phyloP scores from a whole-genome alignment of 2,329 filamentous ascomycete species.

The Paraphoma chrysanthemicola region DNA sequence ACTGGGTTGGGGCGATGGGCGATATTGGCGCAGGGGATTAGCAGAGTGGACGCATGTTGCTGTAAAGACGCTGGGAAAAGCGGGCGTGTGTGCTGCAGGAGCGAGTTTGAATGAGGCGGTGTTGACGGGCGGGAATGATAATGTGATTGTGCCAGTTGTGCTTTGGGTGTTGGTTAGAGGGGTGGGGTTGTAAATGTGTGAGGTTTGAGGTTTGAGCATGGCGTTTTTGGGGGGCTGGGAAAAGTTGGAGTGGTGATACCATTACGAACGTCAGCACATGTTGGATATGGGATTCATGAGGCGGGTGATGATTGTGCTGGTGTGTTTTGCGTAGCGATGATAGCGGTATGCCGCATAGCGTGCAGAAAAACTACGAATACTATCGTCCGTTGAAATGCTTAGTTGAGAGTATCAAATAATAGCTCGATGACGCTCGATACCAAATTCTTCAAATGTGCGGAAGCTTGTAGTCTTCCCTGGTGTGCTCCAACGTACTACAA shows the following conservation, averaged over 20 bases:
- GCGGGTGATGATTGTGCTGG: no score
- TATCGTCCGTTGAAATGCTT: no score
- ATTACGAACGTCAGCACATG: no score
- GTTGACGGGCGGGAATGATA: slow-evolving; percentile 95
- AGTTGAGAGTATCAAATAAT: no score
- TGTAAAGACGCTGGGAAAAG: slow-evolving; percentile 60
- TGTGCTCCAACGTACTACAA: no score
- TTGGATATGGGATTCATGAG: no score
- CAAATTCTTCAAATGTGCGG: no score
- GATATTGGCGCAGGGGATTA: slow-evolving; percentile 50
- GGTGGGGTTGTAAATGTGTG: slow-evolving; percentile 53
- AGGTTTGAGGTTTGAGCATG: neutral
- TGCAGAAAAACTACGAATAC: no score
- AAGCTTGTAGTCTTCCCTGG: no score
- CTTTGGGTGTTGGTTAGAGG: slow-evolving; percentile 92
- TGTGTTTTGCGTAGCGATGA: no score
- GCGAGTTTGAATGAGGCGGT: slow-evolving; percentile 95
- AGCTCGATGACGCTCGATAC: no score
- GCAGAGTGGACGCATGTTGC: slow-evolving; percentile 32
- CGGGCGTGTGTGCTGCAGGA: slow-evolving; percentile 72
- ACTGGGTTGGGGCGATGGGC: slow-evolving; percentile 68
- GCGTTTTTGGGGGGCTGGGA: neutral
- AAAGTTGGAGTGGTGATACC: neutral
- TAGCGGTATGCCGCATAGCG: no score
- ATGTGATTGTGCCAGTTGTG: slow-evolving; percentile 93